A percentile compares a stretch with the other conserved stretches of the same genome.
phyloP scores from a whole-genome alignment of 179 eudicot species.

The Carnegiea gigantea region DNA sequence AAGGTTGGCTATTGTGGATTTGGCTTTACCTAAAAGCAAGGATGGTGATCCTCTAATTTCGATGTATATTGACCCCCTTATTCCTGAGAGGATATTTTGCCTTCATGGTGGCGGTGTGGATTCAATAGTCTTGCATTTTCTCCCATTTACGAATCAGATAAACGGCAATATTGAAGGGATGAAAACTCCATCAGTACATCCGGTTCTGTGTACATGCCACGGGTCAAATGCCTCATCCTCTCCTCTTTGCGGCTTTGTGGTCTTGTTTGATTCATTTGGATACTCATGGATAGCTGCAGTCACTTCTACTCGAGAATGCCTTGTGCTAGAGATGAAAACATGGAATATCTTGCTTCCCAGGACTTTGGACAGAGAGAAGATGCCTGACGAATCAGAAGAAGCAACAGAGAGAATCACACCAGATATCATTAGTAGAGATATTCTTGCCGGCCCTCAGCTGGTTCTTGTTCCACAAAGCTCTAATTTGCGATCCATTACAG shows the following conservation, averaged over 20 bases:
- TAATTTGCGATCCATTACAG: conserved; percentile 53
- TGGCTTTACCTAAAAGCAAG: conserved; percentile 59
- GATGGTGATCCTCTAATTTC: conserved; percentile 48
- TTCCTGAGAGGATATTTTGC: conserved; percentile 73
- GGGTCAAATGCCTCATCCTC: conserved; percentile 43
- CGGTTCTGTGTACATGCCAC: conserved; percentile 65
- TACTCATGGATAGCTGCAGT: conserved; percentile 89
- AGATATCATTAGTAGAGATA: conserved; percentile 81
- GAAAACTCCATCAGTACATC: conserved; percentile 76
- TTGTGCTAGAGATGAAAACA: conserved; percentile 80
- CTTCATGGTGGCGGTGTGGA: conserved; percentile 88
- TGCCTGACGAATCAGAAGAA: conserved; percentile 37
- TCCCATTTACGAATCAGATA: conserved; percentile 81
- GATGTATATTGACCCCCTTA: conserved; percentile 69
- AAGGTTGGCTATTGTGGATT: conserved; percentile 84
- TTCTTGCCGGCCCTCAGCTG: conserved; percentile 78
- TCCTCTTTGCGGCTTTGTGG: conserved; percentile 67
- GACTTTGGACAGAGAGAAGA: conserved; percentile 44
- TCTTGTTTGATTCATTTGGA: conserved; percentile 85
- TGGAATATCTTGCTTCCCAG: conserved; percentile 62
- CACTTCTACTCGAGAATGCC: conserved; percentile 62
- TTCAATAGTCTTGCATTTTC: conserved; percentile 85
- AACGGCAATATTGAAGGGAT: conserved; percentile 57
- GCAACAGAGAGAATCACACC: conserved; percentile 38
- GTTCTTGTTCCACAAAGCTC: conserved; percentile 72